These are phyloP conservation scores for Diphasiastrum complanatum DNA, from an alignment of 83 land plant genomes.

Conservation along the genomic window DNA sequence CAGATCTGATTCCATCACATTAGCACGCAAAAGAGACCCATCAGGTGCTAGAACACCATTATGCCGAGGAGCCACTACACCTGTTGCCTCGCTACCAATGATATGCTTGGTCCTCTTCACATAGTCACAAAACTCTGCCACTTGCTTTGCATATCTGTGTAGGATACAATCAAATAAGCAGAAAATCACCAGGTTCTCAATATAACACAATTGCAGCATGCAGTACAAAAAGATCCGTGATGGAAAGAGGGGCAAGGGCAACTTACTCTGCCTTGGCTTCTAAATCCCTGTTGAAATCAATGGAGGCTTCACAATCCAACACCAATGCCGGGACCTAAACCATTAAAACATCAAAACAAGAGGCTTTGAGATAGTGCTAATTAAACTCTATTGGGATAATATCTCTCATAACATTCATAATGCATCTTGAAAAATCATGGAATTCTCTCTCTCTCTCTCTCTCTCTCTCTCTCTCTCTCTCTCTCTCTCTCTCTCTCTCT, in stretches of 20 bases:
- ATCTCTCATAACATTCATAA: neutral
- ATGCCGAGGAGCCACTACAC: slow-evolving; percentile 6
- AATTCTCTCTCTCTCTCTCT: neutral
- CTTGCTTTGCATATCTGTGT: slow-evolving; percentile 31
- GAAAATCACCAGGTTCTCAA: neutral
- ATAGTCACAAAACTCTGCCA: slow-evolving; percentile 34
- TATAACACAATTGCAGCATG: neutral
- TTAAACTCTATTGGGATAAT: neutral
- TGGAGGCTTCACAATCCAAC: slow-evolving; percentile 87
- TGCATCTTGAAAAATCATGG: too few species aligned
- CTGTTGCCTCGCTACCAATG: slow-evolving; percentile 1
- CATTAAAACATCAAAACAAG: neutral
- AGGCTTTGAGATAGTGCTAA: neutral
- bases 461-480: neutral
- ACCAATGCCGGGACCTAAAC: slow-evolving; percentile 87
- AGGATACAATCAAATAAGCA: neutral
- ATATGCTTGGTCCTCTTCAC: slow-evolving; percentile 22
- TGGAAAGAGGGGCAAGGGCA: neutral
- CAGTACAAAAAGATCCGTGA: neutral
- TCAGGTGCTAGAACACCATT: slow-evolving; percentile 26
- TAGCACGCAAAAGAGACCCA: too few species aligned
- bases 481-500: neutral
- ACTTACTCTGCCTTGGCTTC: slow-evolving; percentile 91
- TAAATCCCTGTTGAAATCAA: slow-evolving; percentile 82
- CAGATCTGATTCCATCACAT: too few species aligned